Base-by-base conservation (phyloP, 345 rosid species). In the Turritis glabra region DNA sequence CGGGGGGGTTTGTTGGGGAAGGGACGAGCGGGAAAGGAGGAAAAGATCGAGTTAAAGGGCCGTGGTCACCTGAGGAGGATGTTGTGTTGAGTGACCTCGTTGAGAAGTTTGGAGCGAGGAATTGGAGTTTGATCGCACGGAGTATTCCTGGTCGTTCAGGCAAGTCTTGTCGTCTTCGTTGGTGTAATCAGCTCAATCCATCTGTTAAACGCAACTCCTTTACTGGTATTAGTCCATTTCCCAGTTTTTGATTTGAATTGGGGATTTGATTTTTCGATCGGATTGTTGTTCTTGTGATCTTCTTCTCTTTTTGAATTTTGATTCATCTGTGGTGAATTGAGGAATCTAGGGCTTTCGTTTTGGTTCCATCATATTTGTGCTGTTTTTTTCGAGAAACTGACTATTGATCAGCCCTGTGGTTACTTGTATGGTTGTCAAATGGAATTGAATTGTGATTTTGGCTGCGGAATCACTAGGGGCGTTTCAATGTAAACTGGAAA, bases 121-220 rank as follows among this genome's bases (percentile, higher is more conserved):
- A 90, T 67, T 90, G 97, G 97, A 79, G 87, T 73, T 77, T 83
- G 86, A 88, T 92, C 72, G 92, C 95, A 14, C 79, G 90, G 23
- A 86, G 85, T 67, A 89, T 92, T 46, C 64, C 88, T 25, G 96
- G 93, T 25, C 86, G 93, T 47, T 89, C 97, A 37, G 97, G 97
- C 44, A 90, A 89, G 82, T 93, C 97, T 44, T 89, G 97, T 73
- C 93, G 97, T 47, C 91, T 90, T 69, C 88, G 97, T 29, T 90
- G 98, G 97, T 93, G 93, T 84, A 93, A 93, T 76, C 97, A 90
- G 88, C 97, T 93, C 48, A 88, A 90, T 70, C 97, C 96, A 13
- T 57, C 87, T 38, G 83, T 93, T 61, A 86, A 86, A 81, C 89
- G 90, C 76, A 85, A 88, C 77, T 92, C 98, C 13, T 93, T 93